These are phyloP conservation scores for Thecamonas trahens DNA, from an alignment of 78 protist species.

Conservation along the genomic window DNA sequence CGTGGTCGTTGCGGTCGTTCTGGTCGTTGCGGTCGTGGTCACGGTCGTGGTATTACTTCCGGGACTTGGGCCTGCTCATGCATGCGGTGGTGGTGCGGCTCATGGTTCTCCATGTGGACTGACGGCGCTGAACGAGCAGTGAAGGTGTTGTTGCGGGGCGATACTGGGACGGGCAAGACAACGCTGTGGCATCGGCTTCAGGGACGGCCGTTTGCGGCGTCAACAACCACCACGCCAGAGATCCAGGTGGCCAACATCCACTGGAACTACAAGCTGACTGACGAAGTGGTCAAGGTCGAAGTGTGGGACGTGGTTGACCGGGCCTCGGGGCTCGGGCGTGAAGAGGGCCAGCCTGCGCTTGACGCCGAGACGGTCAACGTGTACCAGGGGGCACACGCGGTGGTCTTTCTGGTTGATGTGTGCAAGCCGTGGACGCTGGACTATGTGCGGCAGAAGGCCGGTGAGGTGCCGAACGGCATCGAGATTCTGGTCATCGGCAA, in stretches of 20 bases:
- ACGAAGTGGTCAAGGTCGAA: constrained; percentile 7
- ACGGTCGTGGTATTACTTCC: background rate
- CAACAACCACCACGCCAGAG: background rate
- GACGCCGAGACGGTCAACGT: background rate
- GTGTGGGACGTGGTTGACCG: constrained; percentile 25
- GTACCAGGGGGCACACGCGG: background rate
- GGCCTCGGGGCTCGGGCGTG: background rate
- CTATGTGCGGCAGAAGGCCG: background rate
- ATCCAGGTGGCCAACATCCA: constrained; percentile 1
- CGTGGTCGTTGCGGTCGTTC: background rate
- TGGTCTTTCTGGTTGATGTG: background rate
- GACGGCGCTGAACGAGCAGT: background rate
- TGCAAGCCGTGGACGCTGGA: background rate
- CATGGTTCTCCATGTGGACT: background rate
- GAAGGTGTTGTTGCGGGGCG: constrained; percentile 1
- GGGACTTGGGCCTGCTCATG: background rate
- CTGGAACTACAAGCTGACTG: constrained; percentile 9
- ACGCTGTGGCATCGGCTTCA: background rate
- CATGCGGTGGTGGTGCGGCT: background rate
- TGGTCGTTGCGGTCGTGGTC: background rate
- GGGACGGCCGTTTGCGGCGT: background rate
- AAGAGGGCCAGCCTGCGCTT: background rate
- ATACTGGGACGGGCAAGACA: background rate
- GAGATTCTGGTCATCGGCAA: constrained; percentile 7
- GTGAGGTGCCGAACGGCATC: background rate